A percentile compares a stretch with the other conserved stretches of the same genome.
Conservation (phyloP, 2,329 filamentous ascomycete species). For the Ophiostoma sp. region DNA sequence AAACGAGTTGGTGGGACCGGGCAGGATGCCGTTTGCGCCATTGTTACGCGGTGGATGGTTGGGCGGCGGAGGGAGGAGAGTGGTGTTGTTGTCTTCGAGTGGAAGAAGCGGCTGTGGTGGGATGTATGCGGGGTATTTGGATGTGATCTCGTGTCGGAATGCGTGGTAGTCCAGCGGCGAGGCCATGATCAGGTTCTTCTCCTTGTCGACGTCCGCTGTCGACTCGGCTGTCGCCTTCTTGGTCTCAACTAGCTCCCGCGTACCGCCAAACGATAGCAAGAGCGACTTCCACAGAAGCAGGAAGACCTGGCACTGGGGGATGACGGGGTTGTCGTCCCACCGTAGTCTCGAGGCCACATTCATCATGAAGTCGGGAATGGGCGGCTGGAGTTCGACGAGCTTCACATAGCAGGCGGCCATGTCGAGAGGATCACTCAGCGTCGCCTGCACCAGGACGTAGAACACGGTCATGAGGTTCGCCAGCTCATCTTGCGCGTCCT, state of each 20-base stretch:
- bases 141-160: slow-evolving; percentile 93
- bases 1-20: slow-evolving; percentile 48
- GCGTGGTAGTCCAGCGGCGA: slow-evolving; percentile 94
- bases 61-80: slow-evolving; percentile 77
- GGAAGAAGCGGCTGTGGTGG: slow-evolving; percentile 78
- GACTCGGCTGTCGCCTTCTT: slow-evolving; percentile 67
- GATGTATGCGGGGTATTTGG: slow-evolving; percentile 95
- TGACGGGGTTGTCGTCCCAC: slow-evolving; percentile 62
- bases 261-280: slow-evolving; percentile 77
- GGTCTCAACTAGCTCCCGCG: slow-evolving; percentile 62
- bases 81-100: slow-evolving; percentile 84
- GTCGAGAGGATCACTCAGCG: slow-evolving; percentile 47
- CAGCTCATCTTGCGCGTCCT: slow-evolving; percentile 47
- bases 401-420: slow-evolving; percentile 44
- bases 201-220: slow-evolving; percentile 51
- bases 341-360: slow-evolving; percentile 62
- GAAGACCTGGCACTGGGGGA: slow-evolving; percentile 64
- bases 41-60: slow-evolving; percentile 63
- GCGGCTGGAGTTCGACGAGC: slow-evolving; percentile 52
- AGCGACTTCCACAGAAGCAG: slow-evolving; percentile 89
- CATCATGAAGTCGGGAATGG: slow-evolving; percentile 66
- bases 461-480: slow-evolving; percentile 29
- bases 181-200: slow-evolving; percentile 77
- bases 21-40: slow-evolving; percentile 57
- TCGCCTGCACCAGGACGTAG: slow-evolving; percentile 46